Percentiles rank a stretch among this genome's conserved stretches.
Evolutionary conservation across 139 green algal species (phyloP).

Genomic region (Chlorella sp.): DNA sequence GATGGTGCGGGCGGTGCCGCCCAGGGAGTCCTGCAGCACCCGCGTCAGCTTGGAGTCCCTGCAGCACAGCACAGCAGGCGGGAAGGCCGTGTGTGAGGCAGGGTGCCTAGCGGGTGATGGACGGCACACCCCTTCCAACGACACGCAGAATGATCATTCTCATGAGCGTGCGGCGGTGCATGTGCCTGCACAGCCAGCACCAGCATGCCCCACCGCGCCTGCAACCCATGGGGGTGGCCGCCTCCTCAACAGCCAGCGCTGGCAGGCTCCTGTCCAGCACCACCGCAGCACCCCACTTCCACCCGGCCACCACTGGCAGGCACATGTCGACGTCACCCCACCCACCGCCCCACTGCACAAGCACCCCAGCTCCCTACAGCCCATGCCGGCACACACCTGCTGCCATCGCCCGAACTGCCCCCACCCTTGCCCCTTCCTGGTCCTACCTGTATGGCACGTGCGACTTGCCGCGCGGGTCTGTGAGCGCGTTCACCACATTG

Average conservation of each 20-base stretch:
- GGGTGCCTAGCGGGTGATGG: not conserved
- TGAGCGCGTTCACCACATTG: conserved; percentile 76
- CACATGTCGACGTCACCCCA: not conserved
- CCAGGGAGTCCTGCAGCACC: conserved; percentile 84
- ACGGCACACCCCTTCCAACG: no score
- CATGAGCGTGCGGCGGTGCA: no score
- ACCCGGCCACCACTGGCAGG: not conserved
- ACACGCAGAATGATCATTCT: not conserved
- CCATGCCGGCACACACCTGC: no score
- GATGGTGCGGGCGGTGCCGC: conserved; percentile 70
- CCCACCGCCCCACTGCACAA: not conserved
- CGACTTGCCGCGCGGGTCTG: conserved; percentile 49
- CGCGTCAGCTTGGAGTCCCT: conserved; percentile 72
- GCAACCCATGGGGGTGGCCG: no score
- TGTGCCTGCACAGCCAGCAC: no score
- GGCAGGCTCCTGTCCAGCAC: no score
- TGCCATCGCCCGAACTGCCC: no score
- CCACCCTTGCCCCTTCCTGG: no score
- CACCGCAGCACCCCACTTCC: not conserved
- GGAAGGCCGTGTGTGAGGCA: not conserved
- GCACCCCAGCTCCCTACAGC: no score
- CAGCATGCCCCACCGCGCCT: no score
- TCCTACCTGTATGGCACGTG: conserved; percentile 28
- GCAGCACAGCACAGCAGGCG: conserved; percentile 69
- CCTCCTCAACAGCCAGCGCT: no score